Conservation (phyloP, 768 basidiomycete genomes). For the Auriscalpium microsporum region DNA sequence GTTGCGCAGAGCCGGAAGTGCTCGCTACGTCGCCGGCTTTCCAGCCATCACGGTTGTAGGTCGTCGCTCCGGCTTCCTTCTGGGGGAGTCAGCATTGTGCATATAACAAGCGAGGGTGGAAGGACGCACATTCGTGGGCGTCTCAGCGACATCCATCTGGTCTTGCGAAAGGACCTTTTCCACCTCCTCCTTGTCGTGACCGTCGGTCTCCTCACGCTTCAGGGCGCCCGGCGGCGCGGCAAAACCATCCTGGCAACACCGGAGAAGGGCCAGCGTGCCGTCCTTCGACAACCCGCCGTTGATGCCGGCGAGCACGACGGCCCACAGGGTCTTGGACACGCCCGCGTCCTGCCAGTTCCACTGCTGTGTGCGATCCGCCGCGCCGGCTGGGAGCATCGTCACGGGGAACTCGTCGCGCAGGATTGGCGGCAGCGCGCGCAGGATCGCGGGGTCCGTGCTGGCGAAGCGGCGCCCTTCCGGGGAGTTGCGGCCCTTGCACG, state of each 20-base stretch:
- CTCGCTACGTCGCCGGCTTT: background rate
- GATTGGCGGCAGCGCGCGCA: constrained; percentile 57
- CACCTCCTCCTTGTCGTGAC: constrained; percentile 17
- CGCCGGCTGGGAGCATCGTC: constrained; percentile 41
- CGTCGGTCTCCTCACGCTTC: constrained; percentile 6
- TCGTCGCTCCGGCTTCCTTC: background rate
- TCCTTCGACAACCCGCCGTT: constrained; percentile 53
- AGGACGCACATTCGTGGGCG: background rate
- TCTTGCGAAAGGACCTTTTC: constrained; percentile 2
- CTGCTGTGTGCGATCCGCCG: constrained; percentile 36
- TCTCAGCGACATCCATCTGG: constrained; percentile 11
- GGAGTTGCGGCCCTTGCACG: constrained; percentile 36
- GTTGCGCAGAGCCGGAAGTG: background rate
- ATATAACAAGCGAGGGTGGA: background rate
- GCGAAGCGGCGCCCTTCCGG: constrained; percentile 59
- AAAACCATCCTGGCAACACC: constrained; percentile 48
- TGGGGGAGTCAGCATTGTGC: background rate
- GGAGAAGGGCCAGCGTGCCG: constrained; percentile 49
- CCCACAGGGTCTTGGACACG: constrained; percentile 64
- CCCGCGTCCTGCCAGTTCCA: constrained; percentile 79
- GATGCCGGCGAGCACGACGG: constrained; percentile 56
- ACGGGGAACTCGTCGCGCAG: constrained; percentile 73
- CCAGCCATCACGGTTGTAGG: background rate
- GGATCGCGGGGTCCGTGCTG: constrained; percentile 63
- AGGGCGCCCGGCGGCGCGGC: constrained; percentile 12